Evolutionary conservation across 345 rosid genomes (phyloP).

Genomic region (Salix dunnii): DNA sequence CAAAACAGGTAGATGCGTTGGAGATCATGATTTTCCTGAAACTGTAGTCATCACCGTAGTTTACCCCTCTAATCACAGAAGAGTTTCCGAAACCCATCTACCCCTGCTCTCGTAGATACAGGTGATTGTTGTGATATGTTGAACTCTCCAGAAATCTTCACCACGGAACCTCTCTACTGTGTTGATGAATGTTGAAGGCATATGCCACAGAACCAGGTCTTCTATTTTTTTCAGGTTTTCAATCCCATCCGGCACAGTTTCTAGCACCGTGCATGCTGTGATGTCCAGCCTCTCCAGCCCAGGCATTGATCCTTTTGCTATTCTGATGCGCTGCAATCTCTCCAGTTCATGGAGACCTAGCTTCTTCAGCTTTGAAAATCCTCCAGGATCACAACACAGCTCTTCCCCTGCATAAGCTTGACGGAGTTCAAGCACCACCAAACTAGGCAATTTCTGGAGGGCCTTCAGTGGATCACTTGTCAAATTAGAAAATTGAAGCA

Average conservation of each 20-base stretch:
- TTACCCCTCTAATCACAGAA: not conserved
- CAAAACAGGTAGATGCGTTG: too few relatives aligned
- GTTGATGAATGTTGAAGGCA: not conserved
- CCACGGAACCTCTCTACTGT: not conserved
- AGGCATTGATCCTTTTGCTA: constrained; percentile 7
- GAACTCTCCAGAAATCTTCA: constrained; percentile 6
- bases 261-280: not conserved
- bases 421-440: constrained; percentile 8
- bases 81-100: not conserved
- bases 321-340: not conserved
- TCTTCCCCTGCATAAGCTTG: constrained; percentile 12
- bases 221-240: not conserved
- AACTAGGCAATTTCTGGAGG: constrained; percentile 1
- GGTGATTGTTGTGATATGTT: constrained; percentile 4
- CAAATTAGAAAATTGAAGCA: constrained; percentile 12
- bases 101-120: not conserved
- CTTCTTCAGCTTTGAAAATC: not conserved
- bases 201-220: not conserved
- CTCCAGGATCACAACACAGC: not conserved
- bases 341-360: not conserved
- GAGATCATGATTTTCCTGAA: not conserved
- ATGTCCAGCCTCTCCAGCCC: constrained; percentile 1
- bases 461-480: constrained; percentile 2
- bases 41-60: not conserved
- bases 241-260: not conserved